Base-by-base conservation (phyloP, 2,329 filamentous ascomycete genomes). In the Stagonosporopsis rhizophila region DNA sequence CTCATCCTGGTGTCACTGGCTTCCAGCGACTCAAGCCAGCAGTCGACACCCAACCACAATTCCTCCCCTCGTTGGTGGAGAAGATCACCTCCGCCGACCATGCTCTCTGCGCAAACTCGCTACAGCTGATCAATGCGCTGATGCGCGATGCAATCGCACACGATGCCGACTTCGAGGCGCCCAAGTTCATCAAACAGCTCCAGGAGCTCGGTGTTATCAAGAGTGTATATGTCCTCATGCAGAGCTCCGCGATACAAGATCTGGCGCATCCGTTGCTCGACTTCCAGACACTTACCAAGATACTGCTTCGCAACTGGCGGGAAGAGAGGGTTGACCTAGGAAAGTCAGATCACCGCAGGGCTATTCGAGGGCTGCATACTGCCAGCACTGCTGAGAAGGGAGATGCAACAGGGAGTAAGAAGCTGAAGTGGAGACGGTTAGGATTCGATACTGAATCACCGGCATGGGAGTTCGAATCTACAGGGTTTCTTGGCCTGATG, bases 401-500 rank as follows among this genome's bases (percentile, higher is more conserved):
- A 9, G 70, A 76, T 23, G 49, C 67, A 23, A 77, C 75, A 67
- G 86, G 85, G 3, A 91, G 84, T 71, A 85, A 85, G 69, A 86
- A 85, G 68, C 91, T 96, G 67, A 97, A 97, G 74, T 99, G 95
- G 95, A 85, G 92, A 67, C 84, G 93, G 50, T 76, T 99, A 38
- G 95, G 95, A 2, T 99, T 99, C 69, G 90, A 95, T 75, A 89
- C 90, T 0, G 95, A 99, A 76, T 93, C 86, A 64, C 95, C 95
- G 3, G 88, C 88, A 0, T 83, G 84, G 67, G 95, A 99, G 66
- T 98, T 99, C 71, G 88, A 92, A 19, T 81, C 86, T 35, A 89
- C 90, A 25, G 95, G 95, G 0, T 98, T 93, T 73, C 78, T 99
- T 50, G 95, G 95, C 25, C 91, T 99, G 86, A 98, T 99, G 93